Evolutionary conservation across 352 stramenopile genomes (phyloP), one percentile per base, ranked within the genome.

Genomic region (Phytophthora boehmeriae): DNA sequence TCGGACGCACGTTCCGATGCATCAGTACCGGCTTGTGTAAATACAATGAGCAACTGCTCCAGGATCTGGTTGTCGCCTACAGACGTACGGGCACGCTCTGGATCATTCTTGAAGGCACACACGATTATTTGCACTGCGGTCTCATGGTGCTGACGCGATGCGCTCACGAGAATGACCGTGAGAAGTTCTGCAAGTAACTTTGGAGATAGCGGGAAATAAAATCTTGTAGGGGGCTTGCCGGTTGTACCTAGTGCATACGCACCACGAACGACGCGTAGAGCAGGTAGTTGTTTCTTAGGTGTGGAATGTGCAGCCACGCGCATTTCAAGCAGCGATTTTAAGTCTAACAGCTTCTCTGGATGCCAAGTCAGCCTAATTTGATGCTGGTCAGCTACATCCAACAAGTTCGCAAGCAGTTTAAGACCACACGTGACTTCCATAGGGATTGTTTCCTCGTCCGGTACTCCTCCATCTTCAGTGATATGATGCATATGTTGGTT

Each of bases 41-140:
- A 86, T 1, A 89, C 72, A 25, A 91, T 89, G 20, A 91, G 58
- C 2, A 89, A 52, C 39, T 86, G 82, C 54, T 91, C 79, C 0
- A 91, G 69, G 43, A 89, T 87, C 27, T 89, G 76, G 45, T 74
- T 86, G 6, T 76, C 78, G 10, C 61, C 75, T 22, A 89, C 81
- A 2, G 76, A 82, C 16, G 60, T 44, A 4, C 72, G 74, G 20
- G 84, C 74, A 14, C 73, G 54, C 0, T 70, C 51, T 0, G 63
- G 38, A 10, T 83, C 63, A 2, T 79, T 61, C 3, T 67, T 54
- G 43, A 91, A 91, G 4, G 82, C 78, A n/a, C 52, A 68, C 16
- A 89, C 75, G 2, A 91, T 69, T 5, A 88, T 57, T 16, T 55
- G 43, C 46, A 89, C 76, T 28, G 78, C 74, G 6, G 76, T 66